phyloP scores from a whole-genome alignment of 306 rosid species.

The Biancaea sappan region DNA sequence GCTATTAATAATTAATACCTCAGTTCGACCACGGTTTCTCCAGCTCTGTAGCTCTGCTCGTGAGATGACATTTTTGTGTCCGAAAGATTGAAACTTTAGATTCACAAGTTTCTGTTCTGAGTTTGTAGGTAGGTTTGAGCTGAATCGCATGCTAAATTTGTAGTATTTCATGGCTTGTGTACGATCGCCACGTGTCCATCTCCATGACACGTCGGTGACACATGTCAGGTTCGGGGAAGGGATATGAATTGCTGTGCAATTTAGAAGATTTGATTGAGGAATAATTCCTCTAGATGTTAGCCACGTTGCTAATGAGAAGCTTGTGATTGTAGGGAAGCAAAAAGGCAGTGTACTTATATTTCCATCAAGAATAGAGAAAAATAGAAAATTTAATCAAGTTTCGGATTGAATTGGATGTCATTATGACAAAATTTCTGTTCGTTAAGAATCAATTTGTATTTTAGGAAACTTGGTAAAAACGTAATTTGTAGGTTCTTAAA shows the following conservation, averaged over 20 bases:
- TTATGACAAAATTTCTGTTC: no score
- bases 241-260: no score
- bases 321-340: background rate
- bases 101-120: background rate
- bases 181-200: constrained; percentile 31
- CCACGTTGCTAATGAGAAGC: background rate
- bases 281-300: background rate
- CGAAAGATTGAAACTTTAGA: background rate
- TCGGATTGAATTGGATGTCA: no score
- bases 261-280: background rate
- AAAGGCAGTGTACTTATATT: background rate
- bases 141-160: background rate
- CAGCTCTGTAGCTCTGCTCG: constrained; percentile 40
- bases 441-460: no score
- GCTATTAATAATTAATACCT: constrained; percentile 55
- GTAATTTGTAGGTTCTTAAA: no score
- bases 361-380: no score
- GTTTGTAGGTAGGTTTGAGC: background rate
- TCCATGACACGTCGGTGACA: constrained; percentile 35
- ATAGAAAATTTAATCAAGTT: no score
- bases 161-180: background rate
- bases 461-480: no score
- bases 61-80: constrained; percentile 57
- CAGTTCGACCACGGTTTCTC: constrained; percentile 58
- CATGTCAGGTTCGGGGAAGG: constrained; percentile 10